Evolutionary conservation across 257 asterid species (phyloP), one percentile per base, ranked within the genome.

Genomic region (Fraxinus anomala): DNA sequence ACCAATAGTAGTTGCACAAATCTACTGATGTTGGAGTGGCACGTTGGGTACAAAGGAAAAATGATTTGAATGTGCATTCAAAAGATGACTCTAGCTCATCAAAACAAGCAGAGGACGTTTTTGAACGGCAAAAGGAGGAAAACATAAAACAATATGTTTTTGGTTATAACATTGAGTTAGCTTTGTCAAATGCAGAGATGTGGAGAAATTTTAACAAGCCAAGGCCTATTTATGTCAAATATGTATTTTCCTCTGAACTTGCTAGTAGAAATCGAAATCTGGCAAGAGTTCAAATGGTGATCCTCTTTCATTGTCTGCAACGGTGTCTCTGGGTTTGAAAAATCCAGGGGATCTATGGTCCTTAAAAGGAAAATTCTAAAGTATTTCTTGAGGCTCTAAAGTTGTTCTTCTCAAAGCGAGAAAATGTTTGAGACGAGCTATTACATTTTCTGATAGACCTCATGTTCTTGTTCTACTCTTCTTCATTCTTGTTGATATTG

Each of bases 281-380:
- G 70, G 86, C 77, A 79, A 82, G 69, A 84, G 68, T 80, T 78
- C 84, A 69, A 86, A 83, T 68, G 86, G 74, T 65, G 95, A 89
- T 86, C 78, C 85, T 49, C 80, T 81, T 36, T 77, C 94, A 28
- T 81, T 88, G 14, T 96, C 99, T 83, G 97, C 96, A 65, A 96
- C 94, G 99, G 69, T 94, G 54, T 81, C 91, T 73, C 85, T 93
- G 31, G 93, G 98, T 69, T 87, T 96, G 78, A 96, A 89, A 87
- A 96, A 90, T 76, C 97, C 94, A 36, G 97, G 92, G 89, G 99
- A 92, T 82, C 76, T 88, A 68, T 96, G 98, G 97, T 83, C 98
- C 91, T 87, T 93, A 47, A 86, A 30, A 85, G 77, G 98, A 96
- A 87, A 96, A 92, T 83, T 82, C 98, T 2, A 83, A 80, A 77